Evolutionary conservation across 1,284 basidiomycete genomes (phyloP).

Genomic region (Trichosporon sp.): DNA sequence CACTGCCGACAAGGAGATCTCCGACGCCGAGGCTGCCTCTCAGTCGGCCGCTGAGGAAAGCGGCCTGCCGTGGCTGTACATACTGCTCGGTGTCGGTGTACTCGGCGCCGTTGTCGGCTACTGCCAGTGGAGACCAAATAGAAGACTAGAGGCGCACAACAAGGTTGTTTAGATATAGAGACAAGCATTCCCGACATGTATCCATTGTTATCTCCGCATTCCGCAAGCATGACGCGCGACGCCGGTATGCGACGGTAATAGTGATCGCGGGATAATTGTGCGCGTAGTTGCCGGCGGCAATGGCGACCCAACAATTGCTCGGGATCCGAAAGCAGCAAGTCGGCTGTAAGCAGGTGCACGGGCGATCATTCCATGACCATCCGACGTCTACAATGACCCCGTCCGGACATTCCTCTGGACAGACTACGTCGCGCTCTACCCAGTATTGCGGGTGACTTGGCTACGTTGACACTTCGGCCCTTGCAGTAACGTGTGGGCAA

Average conservation of each 20-base stretch:
- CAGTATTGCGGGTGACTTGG: not conserved
- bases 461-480: too few species aligned
- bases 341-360: not conserved
- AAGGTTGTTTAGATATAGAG: slow-evolving; percentile 2
- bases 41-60: not conserved
- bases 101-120: not conserved
- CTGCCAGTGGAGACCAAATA: not conserved
- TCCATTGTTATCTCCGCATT: not conserved
- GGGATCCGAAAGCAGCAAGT: not conserved
- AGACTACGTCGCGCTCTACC: too few species aligned
- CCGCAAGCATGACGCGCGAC: not conserved
- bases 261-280: not conserved
- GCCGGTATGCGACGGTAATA: not conserved
- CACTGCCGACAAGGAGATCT: not conserved
- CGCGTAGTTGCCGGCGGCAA: not conserved
- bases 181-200: not conserved
- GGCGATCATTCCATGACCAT: not conserved
- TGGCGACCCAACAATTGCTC: not conserved
- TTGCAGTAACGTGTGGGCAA: too few species aligned
- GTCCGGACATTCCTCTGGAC: too few species aligned
- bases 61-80: not conserved
- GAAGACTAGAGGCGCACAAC: not conserved
- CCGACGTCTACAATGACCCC: too few species aligned
- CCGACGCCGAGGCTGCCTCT: not conserved
- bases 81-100: not conserved